Evolutionary conservation across 2,329 filamentous ascomycete genomes (phyloP), one percentile per base, ranked within the genome.

Genomic region (Aspergillus japonicus): DNA sequence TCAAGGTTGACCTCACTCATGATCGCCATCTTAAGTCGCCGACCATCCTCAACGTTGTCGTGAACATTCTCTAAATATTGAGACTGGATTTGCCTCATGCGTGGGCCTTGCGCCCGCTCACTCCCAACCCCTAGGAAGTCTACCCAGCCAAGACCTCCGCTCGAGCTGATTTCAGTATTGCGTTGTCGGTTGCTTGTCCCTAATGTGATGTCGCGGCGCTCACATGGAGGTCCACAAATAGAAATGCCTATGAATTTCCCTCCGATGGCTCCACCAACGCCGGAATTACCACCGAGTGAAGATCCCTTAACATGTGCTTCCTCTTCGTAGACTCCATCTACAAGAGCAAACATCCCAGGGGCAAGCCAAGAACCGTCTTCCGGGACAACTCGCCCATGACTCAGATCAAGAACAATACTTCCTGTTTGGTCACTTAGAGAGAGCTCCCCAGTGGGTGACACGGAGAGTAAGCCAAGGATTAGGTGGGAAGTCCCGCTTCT

Each of bases 321-420:
- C 73, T 98, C 95, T 73, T 96, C 92, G 71, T 99, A 99, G n/a
- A 94, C 87, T 6, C 95, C 95, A 69, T 99, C 95, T 0, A 97
- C 87, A 0, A 99, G 83, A 3, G 98, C 90, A 51, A 99, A 90
- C 92, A 98, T 98, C 3, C 96, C 96, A 0, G 95, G 93, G 5
- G 89, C 87, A 71, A 97, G 97, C 89, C 92, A 99, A 4, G 91
- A 89, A 24, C 91, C 92, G 70, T 94, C 88, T 61, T 92, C 88
- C 0, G 93, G 93, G 57, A 97, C 89, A 14, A 90, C 87, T 23
- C 88, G 87, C 0, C 94, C 91, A 69, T 94, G 89, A 21, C 87
- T 85, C 11, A 98, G 78, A 66, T 98, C 92, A 1, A 99, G 81
- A 2, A 86, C 83, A 68, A 99, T 96, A 55, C 90, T 94, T 19